Percentiles rank a stretch among this genome's conserved stretches.
These are phyloP conservation scores for Leersia perrieri DNA, from an alignment of 176 grass and related monocot species.

Conservation along the genomic window DNA sequence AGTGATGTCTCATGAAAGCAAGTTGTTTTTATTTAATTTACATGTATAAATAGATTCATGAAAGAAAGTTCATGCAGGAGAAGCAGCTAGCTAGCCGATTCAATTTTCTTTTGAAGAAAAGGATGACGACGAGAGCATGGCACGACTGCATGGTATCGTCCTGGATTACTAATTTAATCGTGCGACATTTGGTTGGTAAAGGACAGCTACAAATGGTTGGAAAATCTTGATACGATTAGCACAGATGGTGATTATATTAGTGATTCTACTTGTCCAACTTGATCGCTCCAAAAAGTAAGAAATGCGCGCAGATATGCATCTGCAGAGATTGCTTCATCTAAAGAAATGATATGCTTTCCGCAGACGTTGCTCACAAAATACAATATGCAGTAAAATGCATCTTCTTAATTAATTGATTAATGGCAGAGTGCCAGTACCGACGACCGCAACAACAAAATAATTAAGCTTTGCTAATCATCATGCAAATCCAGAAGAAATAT, in stretches of 20 bases:
- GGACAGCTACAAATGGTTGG: background rate
- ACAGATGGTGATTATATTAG: background rate
- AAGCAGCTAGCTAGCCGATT: background rate
- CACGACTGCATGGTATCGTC: background rate
- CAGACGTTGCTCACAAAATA: background rate
- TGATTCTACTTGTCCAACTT: constrained; percentile 3
- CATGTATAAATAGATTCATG: background rate
- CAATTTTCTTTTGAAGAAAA: constrained; percentile 7
- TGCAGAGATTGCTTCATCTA: background rate
- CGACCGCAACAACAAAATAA: too few species aligned
- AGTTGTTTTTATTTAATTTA: background rate
- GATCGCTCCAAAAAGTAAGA: background rate
- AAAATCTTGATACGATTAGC: background rate
- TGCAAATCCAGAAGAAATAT: too few species aligned
- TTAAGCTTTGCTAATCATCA: too few species aligned
- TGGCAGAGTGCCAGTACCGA: too few species aligned
- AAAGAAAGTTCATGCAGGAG: background rate
- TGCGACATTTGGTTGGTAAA: background rate
- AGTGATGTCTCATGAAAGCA: constrained; percentile 39
- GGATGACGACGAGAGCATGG: constrained; percentile 6
- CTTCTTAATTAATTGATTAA: background rate
- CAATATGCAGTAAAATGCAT: background rate
- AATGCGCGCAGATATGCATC: background rate
- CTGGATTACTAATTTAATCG: background rate
- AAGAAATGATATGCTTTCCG: background rate